A percentile compares a stretch with the other conserved stretches of the same genome.
Conservation (phyloP, 2,329 filamentous ascomycete genomes). For the Colletotrichum brevisporum region DNA sequence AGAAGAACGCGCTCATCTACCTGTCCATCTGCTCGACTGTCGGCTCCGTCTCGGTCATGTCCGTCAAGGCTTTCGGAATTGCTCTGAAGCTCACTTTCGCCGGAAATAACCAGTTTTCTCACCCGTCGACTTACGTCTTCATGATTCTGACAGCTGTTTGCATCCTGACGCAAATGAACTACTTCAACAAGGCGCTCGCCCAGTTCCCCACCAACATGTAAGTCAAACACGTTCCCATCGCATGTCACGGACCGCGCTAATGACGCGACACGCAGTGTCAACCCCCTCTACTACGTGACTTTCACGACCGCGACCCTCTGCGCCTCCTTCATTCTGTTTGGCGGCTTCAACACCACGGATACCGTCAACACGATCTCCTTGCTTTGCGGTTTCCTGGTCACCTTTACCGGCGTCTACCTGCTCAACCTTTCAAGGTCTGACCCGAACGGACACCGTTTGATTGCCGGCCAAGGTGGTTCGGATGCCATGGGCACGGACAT, state of each 20-base stretch:
- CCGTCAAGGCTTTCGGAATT: slow-evolving; percentile 98
- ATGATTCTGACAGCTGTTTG: slow-evolving; percentile 93
- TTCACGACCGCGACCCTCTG: slow-evolving; percentile 95
- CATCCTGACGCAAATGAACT: slow-evolving; percentile 99
- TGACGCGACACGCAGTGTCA: slow-evolving; percentile 73
- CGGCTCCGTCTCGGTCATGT: slow-evolving; percentile 98
- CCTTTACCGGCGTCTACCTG: slow-evolving; percentile 95
- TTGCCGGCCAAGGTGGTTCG: slow-evolving; percentile 72
- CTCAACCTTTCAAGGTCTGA: slow-evolving; percentile 95
- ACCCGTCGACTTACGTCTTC: slow-evolving; percentile 97
- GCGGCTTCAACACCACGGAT: slow-evolving; percentile 95
- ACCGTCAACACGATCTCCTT: slow-evolving; percentile 93
- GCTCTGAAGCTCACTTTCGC: slow-evolving; percentile 94
- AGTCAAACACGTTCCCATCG: slow-evolving; percentile 51
- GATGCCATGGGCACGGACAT: slow-evolving; percentile 93
- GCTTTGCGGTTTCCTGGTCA: slow-evolving; percentile 92
- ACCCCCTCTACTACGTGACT: slow-evolving; percentile 96
- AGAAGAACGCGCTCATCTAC: slow-evolving; percentile 95
- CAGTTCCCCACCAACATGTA: slow-evolving; percentile 98
- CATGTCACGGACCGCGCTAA: slow-evolving; percentile 28
- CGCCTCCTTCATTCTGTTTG: slow-evolving; percentile 96
- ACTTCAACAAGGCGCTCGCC: slow-evolving; percentile 98
- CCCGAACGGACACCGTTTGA: slow-evolving; percentile 80
- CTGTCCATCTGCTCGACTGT: slow-evolving; percentile 98
- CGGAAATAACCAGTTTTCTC: slow-evolving; percentile 94